Evolutionary conservation across 164 flowering plant genomes (phyloP).

Genomic region (Macadamia integrifolia): DNA sequence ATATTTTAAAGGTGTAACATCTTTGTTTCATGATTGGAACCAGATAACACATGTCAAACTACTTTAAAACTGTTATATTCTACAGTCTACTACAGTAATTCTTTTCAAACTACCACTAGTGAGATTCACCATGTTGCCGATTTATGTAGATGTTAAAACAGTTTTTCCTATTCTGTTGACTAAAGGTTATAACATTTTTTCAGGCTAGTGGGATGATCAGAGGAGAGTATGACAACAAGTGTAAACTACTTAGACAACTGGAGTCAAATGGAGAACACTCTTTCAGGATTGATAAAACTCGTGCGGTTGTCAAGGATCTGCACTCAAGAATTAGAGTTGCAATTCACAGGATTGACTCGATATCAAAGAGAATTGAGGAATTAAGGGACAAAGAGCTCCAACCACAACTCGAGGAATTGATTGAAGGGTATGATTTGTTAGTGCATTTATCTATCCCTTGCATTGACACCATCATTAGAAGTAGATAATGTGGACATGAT

Average conservation of each 20-base stretch:
- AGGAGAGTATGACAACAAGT: conserved; percentile 64
- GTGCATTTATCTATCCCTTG: conserved; percentile 1
- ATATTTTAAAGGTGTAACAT: no score
- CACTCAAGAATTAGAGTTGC: conserved; percentile 87
- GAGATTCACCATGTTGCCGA: no score
- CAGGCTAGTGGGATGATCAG: conserved; percentile 83
- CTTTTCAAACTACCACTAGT: no score
- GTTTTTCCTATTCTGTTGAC: no score
- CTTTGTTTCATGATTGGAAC: no score
- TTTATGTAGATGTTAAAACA: no score
- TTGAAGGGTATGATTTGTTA: conserved; percentile 61
- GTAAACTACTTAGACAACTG: conserved; percentile 57
- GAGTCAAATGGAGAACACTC: conserved; percentile 56
- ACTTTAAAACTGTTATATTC: no score
- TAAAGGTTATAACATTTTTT: conserved; percentile 4
- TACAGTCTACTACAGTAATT: no score
- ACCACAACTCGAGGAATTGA: conserved; percentile 93
- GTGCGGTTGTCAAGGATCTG: conserved; percentile 86
- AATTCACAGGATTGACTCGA: conserved; percentile 74
- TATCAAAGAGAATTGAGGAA: conserved; percentile 85
- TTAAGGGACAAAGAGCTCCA: conserved; percentile 88
- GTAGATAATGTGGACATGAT: no score
- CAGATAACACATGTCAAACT: no score
- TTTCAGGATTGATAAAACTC: conserved; percentile 58
- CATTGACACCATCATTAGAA: background rate